Base-by-base conservation (phyloP, 208 protist species). In the Jaenimonas drosophilae region DNA sequence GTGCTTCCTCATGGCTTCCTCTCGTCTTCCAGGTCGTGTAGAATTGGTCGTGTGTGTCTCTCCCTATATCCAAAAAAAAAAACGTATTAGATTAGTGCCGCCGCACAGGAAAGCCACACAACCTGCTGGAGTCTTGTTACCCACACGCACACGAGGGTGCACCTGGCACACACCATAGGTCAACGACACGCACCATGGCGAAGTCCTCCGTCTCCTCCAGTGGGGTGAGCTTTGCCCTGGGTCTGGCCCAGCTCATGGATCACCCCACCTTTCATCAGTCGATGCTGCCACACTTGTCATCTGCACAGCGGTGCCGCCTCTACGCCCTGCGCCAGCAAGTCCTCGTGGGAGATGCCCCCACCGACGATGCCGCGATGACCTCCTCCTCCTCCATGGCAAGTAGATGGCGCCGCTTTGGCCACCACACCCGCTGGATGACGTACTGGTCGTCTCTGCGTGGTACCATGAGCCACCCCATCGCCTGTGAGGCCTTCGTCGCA, bases 291-390 rank as follows among this genome's bases (percentile, higher is more conserved):
- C 46, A 70, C 38, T 65, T 88, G 65, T 21, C 42, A 16, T 47
- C 64, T 5, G 54, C 33, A 2, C 58, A 67, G 46, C 61, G 76
- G n/a, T 49, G 40, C 20, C 72, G 70, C 7, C 64, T 89, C 4
- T 70, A 74, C 40, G 73, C 80, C 23, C 59, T 89, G 37, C 70
- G 73, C 3, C 46, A 69, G 52, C 80, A 89, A 28, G 76, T 73
- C 5, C 54, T 84, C 27, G 75, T 76, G 49, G 80, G 80, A 4
- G 76, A 89, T 38, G 80, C 80, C 7, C 80, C 75, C 23, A 20
- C 26, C 21, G 48, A 42, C 32, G 6, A 6, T 11, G 42, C 6
- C 12, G 42, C 24, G 42, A n/a, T n/a, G n/a, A n/a, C n/a, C n/a
- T n/a, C n/a, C n/a, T n/a, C n/a, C n/a, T n/a, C n/a, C n/a, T n/a